Conservation (phyloP, 2,329 filamentous ascomycete genomes). For the Fusarium denticulatum region DNA sequence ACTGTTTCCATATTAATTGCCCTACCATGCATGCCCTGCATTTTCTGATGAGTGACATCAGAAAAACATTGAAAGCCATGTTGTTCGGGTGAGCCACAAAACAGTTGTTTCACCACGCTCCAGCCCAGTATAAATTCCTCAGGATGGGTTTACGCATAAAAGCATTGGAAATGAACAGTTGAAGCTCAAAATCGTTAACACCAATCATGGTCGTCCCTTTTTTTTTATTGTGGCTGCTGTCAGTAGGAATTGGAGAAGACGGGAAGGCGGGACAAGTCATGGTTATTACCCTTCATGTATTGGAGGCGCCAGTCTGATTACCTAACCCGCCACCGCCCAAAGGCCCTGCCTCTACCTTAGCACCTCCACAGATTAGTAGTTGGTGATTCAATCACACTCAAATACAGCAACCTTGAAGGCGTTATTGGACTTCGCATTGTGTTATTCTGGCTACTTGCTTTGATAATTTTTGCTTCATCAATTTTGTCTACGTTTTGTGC, state of each 20-base stretch:
- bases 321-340: constrained; percentile 23
- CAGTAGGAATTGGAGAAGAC: constrained; percentile 11
- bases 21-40: constrained; percentile 22
- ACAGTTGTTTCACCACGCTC: not conserved
- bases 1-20: constrained; percentile 17
- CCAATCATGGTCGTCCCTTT: not conserved
- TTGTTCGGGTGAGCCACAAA: not conserved
- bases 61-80: not conserved
- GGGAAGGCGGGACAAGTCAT: not conserved
- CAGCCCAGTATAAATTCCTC: not conserved
- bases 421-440: constrained; percentile 15
- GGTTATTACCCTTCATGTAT: not conserved
- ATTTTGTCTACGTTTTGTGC: constrained; percentile 8
- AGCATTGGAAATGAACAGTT: not conserved
- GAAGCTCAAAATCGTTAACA: not conserved
- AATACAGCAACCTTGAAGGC: constrained; percentile 17
- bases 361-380: constrained; percentile 40
- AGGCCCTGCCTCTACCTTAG: constrained; percentile 33
- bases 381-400: constrained; percentile 44
- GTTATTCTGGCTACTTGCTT: not conserved
- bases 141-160: not conserved
- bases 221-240: constrained; percentile 11
- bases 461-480: constrained; percentile 1
- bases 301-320: constrained; percentile 5
- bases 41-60: constrained; percentile 22